A percentile compares a stretch with the other conserved stretches of the same genome.
phyloP scores from a whole-genome alignment of 306 rosid species.

The Alnus glutinosa region DNA sequence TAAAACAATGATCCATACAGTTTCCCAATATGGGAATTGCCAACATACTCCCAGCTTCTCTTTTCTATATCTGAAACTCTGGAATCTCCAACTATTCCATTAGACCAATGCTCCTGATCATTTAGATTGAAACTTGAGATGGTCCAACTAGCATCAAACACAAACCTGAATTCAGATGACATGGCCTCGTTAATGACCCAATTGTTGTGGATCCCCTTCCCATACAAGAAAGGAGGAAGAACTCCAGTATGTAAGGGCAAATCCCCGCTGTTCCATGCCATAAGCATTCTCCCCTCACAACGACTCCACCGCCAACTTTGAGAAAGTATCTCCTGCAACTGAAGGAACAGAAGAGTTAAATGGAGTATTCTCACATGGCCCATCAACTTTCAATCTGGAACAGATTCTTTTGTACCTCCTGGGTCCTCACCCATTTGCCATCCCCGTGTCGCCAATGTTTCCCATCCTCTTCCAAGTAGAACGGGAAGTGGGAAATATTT shows the following conservation, averaged over 20 bases:
- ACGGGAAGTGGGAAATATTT: conserved; percentile 60
- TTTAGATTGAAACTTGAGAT: conserved; percentile 61
- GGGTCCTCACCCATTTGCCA: conserved; percentile 40
- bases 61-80: conserved; percentile 39
- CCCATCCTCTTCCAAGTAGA: conserved; percentile 54
- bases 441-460: conserved; percentile 48
- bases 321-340: conserved; percentile 59
- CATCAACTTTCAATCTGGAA: conserved; percentile 24
- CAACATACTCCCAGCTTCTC: conserved; percentile 74
- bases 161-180: conserved; percentile 74
- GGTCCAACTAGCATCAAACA: conserved; percentile 79
- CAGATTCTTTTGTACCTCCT: conserved; percentile 54
- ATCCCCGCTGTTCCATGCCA: conserved; percentile 83
- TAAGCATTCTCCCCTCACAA: conserved; percentile 54
- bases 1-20: conserved; percentile 69
- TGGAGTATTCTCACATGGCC: conserved; percentile 17
- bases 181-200: conserved; percentile 84
- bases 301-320: conserved; percentile 46
- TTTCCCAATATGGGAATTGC: conserved; percentile 61
- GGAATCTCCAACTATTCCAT: conserved; percentile 32
- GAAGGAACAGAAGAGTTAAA: conserved; percentile 38
- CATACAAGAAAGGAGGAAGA: conserved; percentile 90
- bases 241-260: conserved; percentile 73
- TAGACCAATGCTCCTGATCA: conserved; percentile 31
- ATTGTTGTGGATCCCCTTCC: conserved; percentile 70